A percentile compares a stretch with the other conserved stretches of the same genome.
These are phyloP conservation scores for Populus euphratica DNA, from an alignment of 345 rosid genomes.

Conservation along the genomic window DNA sequence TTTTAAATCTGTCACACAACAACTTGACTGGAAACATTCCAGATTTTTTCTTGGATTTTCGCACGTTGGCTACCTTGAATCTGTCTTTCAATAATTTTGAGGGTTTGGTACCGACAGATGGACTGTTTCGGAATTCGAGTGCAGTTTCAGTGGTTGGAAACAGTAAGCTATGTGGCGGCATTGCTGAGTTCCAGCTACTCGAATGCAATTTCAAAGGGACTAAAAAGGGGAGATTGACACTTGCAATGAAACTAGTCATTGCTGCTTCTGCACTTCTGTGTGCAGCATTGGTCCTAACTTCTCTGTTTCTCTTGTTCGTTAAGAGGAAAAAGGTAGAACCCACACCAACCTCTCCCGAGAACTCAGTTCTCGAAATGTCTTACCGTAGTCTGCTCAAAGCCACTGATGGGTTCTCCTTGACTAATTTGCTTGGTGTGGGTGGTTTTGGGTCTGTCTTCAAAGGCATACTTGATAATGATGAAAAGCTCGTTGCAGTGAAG, in stretches of 20 bases:
- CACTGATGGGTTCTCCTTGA: conserved; percentile 11
- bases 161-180: conserved; percentile 17
- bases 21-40: conserved; percentile 11
- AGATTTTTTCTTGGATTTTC: conserved; percentile 2
- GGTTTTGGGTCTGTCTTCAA: conserved; percentile 20
- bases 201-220: neutral
- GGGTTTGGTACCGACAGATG: conserved; percentile 10
- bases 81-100: conserved; percentile 15
- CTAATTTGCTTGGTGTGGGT: conserved; percentile 15
- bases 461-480: conserved; percentile 10
- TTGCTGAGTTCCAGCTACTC: conserved; percentile 9
- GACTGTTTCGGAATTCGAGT: conserved; percentile 12
- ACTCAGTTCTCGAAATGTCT: neutral
- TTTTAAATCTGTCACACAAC: conserved; percentile 6
- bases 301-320: neutral
- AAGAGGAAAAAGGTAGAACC: neutral
- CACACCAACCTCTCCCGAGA: neutral
- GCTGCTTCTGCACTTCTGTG: neutral
- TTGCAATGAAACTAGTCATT: neutral
- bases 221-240: neutral
- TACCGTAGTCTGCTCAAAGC: conserved; percentile 9
- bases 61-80: neutral
- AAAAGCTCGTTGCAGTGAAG: conserved; percentile 5
- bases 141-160: conserved; percentile 9
- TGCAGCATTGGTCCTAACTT: neutral